Base-by-base conservation (phyloP, 441 rosid genomes). In the Gossypium trilobum region DNA sequence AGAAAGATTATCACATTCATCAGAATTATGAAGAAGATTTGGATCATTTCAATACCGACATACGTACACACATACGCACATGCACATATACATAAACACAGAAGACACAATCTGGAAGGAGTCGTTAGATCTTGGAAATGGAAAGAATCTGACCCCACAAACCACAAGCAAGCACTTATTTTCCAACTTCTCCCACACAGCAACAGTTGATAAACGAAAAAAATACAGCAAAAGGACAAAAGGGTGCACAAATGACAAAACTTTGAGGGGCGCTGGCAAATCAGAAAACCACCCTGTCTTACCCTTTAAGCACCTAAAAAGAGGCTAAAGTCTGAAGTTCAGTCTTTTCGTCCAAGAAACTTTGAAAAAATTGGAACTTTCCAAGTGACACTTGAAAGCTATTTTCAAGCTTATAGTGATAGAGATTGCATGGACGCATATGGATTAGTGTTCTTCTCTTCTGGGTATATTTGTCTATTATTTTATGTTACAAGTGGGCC, bases 261-360 rank as follows among this genome's bases (percentile, higher is more conserved):
- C 29, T 4, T 36, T 36, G 23, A 4, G 11, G 46, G 20, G 2
- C 36, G 6, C 46, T 33, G 67, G 48, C 67, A 33, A 31, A 61
- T 61, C 50, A 17, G 16, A 17, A 36, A 39, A 19, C 51, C 9
- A 39, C 27, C 68, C 16, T 17, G 29, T 19, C 60, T 68, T 50
- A 29, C 36, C 27, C 17, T 27, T 57, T 13, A 51, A 68, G 27
- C 46, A 51, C 73, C 14, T 23, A n/a, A 68, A 5, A 17, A 13
- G 36, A 4, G 48, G 56, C 56, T 51, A 10, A 23, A 8, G 27
- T 6, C 25, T 5, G 16, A 17, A 63, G 19, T 16, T 13, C 57
- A 23, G 51, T 31, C 36, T n/a, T 66, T 23, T 66, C 70, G 14
- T 46, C 13, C 6, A 66, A 48, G 71, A 23, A 64, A 42, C 72